phyloP scores from a whole-genome alignment of 805 yeast genomes.

The Metschnikowia lochheadii region DNA sequence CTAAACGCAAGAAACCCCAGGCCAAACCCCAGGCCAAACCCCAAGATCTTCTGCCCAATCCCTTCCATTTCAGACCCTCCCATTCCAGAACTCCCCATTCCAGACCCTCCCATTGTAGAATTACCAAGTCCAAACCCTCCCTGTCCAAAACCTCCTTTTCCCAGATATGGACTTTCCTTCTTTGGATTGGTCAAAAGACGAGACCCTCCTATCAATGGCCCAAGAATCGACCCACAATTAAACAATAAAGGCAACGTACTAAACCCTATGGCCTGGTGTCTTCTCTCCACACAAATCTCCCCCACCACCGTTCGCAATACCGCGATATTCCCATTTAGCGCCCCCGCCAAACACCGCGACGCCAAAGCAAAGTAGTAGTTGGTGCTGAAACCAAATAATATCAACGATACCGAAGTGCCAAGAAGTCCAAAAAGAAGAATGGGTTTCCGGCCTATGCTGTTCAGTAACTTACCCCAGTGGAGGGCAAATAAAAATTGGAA shows the following conservation, averaged over 20 bases:
- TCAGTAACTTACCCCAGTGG: conserved; percentile 58
- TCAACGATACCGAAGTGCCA: conserved; percentile 48
- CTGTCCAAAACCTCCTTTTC: background rate
- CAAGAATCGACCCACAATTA: conserved; percentile 58
- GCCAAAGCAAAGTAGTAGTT: conserved; percentile 49
- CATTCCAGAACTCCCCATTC: no score
- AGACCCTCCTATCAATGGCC: conserved; percentile 55
- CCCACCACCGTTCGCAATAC: conserved; percentile 62
- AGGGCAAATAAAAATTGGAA: conserved; percentile 55
- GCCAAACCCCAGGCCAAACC: background rate
- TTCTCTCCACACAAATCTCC: conserved; percentile 51
- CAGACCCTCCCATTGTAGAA: background rate
- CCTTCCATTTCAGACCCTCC: no score
- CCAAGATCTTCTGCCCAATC: no score
- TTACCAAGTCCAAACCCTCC: no score
- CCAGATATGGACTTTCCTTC: conserved; percentile 17
- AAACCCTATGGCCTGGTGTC: conserved; percentile 61
- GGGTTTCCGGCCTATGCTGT: conserved; percentile 53
- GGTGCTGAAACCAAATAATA: conserved; percentile 51
- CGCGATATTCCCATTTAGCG: conserved; percentile 60
- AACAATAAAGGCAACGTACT: conserved; percentile 58
- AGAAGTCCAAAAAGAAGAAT: conserved; percentile 48
- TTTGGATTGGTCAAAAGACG: conserved; percentile 48
- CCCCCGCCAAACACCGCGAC: conserved; percentile 53
- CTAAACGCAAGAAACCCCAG: conserved; percentile 25